Percentiles rank a stretch among this genome's conserved stretches.
Evolutionary conservation across 305 asterid species (phyloP).

Genomic region (Fraxinus albicans): DNA sequence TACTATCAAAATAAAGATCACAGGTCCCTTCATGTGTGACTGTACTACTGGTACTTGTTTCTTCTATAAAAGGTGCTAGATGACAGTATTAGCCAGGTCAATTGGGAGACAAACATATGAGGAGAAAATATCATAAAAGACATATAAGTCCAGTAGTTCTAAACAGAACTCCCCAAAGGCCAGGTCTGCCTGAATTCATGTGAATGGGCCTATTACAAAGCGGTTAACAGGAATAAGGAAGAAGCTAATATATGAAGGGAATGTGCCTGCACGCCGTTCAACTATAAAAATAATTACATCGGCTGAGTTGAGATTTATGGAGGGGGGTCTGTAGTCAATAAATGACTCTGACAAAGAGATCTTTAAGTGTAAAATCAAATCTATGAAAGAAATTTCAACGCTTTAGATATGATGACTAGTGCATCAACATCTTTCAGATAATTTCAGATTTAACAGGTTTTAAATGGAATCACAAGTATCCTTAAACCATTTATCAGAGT

Average conservation of each 20-base stretch:
- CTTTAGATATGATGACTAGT: not conserved
- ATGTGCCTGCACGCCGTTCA: not conserved
- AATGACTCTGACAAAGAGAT: not conserved
- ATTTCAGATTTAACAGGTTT: not conserved
- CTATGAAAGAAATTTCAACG: not conserved
- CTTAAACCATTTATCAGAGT: not conserved
- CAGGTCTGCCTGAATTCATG: not conserved
- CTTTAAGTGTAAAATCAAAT: not conserved
- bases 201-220: constrained; percentile 2
- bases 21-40: not conserved
- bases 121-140: not conserved
- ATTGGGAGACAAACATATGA: not conserved
- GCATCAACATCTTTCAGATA: constrained; percentile 15
- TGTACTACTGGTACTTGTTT: not conserved
- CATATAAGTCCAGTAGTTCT: not conserved
- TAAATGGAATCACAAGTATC: not conserved
- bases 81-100: not conserved
- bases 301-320: constrained; percentile 3
- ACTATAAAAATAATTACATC: not conserved
- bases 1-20: not conserved
- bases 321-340: not conserved
- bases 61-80: constrained; percentile 1
- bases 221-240: not conserved
- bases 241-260: not conserved
- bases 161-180: not conserved